phyloP scores from a whole-genome alignment of 2,329 filamentous ascomycete species.

The Blastomyces parvus region DNA sequence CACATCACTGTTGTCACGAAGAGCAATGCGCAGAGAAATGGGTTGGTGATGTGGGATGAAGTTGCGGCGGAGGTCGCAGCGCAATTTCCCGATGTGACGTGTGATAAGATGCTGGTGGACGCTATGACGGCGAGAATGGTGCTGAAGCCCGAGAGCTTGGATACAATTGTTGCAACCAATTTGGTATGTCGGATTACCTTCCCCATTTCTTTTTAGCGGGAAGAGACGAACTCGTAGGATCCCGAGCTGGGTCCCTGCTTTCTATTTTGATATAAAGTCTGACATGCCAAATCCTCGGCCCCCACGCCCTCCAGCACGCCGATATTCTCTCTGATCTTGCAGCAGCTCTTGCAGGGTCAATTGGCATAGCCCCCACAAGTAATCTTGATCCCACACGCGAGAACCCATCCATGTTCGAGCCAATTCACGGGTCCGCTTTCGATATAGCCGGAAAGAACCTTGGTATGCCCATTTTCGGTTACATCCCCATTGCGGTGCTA shows the following conservation, averaged over 20 bases:
- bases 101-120: slow-evolving; percentile 49
- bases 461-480: slow-evolving; percentile 10
- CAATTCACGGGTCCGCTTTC: slow-evolving; percentile 54
- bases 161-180: slow-evolving; percentile 48
- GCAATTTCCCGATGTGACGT: slow-evolving; percentile 43
- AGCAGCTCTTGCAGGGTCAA: slow-evolving; percentile 59
- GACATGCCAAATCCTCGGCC: neutral
- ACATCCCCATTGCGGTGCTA: neutral
- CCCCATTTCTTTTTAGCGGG: neutral
- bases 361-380: slow-evolving; percentile 61
- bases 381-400: slow-evolving; percentile 56
- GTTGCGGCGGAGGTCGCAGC: slow-evolving; percentile 39
- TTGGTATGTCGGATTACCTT: slow-evolving; percentile 20
- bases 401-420: slow-evolving; percentile 55
- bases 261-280: neutral
- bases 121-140: slow-evolving; percentile 50
- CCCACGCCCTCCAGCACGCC: slow-evolving; percentile 35
- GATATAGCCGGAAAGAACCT: slow-evolving; percentile 56
- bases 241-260: neutral
- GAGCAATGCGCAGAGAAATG: slow-evolving; percentile 46
- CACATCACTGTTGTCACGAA: slow-evolving; percentile 48
- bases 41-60: slow-evolving; percentile 50
- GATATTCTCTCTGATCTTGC: slow-evolving; percentile 64
- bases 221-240: neutral
- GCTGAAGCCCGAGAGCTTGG: slow-evolving; percentile 40